Evolutionary conservation across 495 filamentous ascomycete species (phyloP).

Genomic region (Baudoinia panamericana): DNA sequence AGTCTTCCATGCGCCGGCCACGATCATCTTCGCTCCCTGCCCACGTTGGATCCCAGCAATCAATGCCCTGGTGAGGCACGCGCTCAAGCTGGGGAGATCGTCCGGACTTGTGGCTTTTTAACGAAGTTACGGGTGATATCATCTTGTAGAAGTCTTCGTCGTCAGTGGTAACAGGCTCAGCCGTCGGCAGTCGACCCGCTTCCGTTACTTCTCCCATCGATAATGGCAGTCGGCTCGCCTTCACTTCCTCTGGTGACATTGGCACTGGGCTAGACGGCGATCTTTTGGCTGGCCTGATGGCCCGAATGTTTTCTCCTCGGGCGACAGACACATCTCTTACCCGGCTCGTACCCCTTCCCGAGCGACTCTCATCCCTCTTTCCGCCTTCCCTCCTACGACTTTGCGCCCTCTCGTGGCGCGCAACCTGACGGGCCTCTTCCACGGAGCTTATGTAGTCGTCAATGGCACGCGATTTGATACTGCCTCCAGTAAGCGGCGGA

Average conservation of each 20-base stretch:
- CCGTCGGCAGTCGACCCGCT: constrained; percentile 15
- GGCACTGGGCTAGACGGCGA: constrained; percentile 83
- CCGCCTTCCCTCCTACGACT: constrained; percentile 36
- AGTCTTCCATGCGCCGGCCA: constrained; percentile 33
- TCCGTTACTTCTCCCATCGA: constrained; percentile 56
- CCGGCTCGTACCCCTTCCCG: constrained; percentile 31
- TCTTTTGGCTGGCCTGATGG: constrained; percentile 68
- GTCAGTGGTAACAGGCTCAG: constrained; percentile 32
- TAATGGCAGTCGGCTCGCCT: constrained; percentile 88
- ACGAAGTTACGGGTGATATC: constrained; percentile 31
- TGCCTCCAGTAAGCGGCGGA: constrained; percentile 27
- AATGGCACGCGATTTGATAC: constrained; percentile 45
- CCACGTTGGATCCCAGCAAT: not conserved
- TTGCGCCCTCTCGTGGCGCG: constrained; percentile 37
- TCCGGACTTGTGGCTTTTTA: constrained; percentile 13
- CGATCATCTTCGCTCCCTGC: constrained; percentile 41
- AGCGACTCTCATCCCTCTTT: constrained; percentile 29
- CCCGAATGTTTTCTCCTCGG: constrained; percentile 50
- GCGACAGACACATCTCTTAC: constrained; percentile 52
- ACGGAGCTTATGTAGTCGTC: constrained; percentile 83
- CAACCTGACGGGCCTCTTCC: constrained; percentile 56
- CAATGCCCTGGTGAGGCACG: no score
- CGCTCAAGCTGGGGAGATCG: constrained; percentile 18
- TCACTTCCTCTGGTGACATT: constrained; percentile 75
- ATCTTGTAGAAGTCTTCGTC: constrained; percentile 33